A percentile compares a stretch with the other conserved stretches of the same genome.
These are phyloP conservation scores for Trichoderma gamsii DNA, from an alignment of 495 filamentous ascomycete genomes.

Conservation along the genomic window DNA sequence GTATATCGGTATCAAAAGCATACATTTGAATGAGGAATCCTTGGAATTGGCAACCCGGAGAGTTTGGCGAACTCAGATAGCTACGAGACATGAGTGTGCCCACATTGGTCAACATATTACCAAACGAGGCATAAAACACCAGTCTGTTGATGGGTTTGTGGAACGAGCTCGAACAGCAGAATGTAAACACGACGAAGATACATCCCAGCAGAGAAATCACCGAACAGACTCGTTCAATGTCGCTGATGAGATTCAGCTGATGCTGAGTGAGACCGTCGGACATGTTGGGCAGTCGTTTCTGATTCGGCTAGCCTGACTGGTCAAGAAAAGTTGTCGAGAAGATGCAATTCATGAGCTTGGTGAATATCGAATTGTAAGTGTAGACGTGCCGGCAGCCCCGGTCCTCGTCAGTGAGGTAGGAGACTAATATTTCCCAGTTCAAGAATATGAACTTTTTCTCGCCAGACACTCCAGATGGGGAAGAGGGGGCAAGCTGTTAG, in stretches of 20 bases:
- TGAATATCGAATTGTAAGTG: background rate
- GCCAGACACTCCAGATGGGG: background rate
- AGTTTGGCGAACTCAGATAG: constrained; percentile 42
- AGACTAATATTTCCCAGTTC: background rate
- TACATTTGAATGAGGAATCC: constrained; percentile 69
- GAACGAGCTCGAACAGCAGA: constrained; percentile 53
- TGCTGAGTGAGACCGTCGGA: constrained; percentile 18
- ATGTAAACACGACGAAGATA: constrained; percentile 68
- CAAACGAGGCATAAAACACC: constrained; percentile 79
- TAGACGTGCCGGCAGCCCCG: constrained; percentile 10
- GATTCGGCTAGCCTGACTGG: background rate
- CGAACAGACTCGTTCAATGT: constrained; percentile 63
- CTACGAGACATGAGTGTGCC: constrained; percentile 66
- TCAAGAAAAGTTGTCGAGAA: background rate
- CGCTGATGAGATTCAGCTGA: constrained; percentile 42
- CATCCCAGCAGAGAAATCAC: constrained; percentile 67
- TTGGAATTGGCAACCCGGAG: constrained; percentile 66
- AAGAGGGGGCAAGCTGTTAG: background rate
- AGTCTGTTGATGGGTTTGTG: constrained; percentile 86
- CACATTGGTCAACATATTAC: constrained; percentile 75
- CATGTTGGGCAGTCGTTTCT: constrained; percentile 5
- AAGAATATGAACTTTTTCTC: background rate
- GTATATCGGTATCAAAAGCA: constrained; percentile 21
- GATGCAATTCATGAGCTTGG: background rate
- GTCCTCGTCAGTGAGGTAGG: background rate